Conservation (phyloP, 169 alveolate genomes). For the Babesia ovis region DNA sequence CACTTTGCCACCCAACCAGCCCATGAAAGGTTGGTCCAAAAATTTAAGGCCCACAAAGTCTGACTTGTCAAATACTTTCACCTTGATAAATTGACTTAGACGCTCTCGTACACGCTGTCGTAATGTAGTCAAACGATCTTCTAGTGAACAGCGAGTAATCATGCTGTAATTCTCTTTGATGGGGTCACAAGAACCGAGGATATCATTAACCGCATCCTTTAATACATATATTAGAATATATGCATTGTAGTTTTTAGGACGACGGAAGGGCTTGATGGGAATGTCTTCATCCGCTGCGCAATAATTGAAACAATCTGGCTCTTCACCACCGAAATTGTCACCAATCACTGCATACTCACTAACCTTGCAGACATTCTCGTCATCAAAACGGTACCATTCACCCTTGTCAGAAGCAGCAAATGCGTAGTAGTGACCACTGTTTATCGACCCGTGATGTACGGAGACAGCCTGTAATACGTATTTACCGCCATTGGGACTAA, state of each 20-base stretch:
- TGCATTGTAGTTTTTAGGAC: conserved; percentile 86
- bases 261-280: conserved; percentile 43
- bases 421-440: conserved; percentile 95
- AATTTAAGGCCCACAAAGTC: conserved; percentile 64
- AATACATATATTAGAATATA: conserved; percentile 92
- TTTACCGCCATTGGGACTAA: conserved; percentile 72
- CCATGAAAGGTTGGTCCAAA: conserved; percentile 69
- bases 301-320: conserved; percentile 80
- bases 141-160: conserved; percentile 71
- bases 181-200: conserved; percentile 83
- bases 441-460: conserved; percentile 94
- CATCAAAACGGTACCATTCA: conserved; percentile 92
- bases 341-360: conserved; percentile 85
- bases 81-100: conserved; percentile 70
- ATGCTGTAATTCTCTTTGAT: conserved; percentile 77
- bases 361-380: conserved; percentile 86
- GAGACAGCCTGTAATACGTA: conserved; percentile 91
- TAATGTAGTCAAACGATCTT: conserved; percentile 66
- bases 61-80: conserved; percentile 66
- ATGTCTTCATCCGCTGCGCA: conserved; percentile 57
- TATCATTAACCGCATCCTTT: conserved; percentile 80
- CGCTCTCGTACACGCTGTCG: conserved; percentile 74
- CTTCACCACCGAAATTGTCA: conserved; percentile 89
- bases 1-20: conserved; percentile 62
- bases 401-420: conserved; percentile 81